Evolutionary conservation across 345 rosid genomes (phyloP).

Genomic region (Nasturtium officinale): DNA sequence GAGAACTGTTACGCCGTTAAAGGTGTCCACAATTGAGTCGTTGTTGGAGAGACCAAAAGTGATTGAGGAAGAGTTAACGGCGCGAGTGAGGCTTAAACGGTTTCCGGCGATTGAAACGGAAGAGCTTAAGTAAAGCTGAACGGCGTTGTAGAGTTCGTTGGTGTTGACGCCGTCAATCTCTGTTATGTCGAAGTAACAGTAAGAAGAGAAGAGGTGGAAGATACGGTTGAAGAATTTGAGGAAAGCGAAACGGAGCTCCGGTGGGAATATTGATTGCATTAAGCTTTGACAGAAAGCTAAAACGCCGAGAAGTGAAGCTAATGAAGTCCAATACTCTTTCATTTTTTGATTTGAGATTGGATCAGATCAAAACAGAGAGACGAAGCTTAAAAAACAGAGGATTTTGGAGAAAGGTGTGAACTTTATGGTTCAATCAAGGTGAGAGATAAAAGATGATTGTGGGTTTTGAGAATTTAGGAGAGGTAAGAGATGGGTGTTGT

Average conservation of each 20-base stretch:
- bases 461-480: neutral
- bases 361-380: neutral
- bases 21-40: slow-evolving; percentile 73
- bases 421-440: slow-evolving; percentile 8
- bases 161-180: slow-evolving; percentile 98
- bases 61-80: slow-evolving; percentile 81
- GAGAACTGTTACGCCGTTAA: slow-evolving; percentile 56
- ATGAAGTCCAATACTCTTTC: slow-evolving; percentile 84
- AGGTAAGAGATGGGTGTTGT: neutral
- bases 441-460: neutral
- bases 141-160: slow-evolving; percentile 99
- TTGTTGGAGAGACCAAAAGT: slow-evolving; percentile 86
- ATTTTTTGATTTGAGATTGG: slow-evolving; percentile 26
- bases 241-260: slow-evolving; percentile 77
- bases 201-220: slow-evolving; percentile 61
- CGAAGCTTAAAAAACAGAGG: slow-evolving; percentile 18
- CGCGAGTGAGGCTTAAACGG: slow-evolving; percentile 87
- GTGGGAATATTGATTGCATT: slow-evolving; percentile 74
- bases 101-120: slow-evolving; percentile 68
- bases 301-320: slow-evolving; percentile 79
- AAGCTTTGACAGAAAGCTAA: slow-evolving; percentile 83
- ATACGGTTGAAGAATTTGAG: slow-evolving; percentile 58
- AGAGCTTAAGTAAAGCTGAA: slow-evolving; percentile 88
- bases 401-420: slow-evolving; percentile 5
- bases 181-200: slow-evolving; percentile 89